These are phyloP conservation scores for Haematococcus lacustris DNA, from an alignment of 139 green algal genomes.

Conservation along the genomic window DNA sequence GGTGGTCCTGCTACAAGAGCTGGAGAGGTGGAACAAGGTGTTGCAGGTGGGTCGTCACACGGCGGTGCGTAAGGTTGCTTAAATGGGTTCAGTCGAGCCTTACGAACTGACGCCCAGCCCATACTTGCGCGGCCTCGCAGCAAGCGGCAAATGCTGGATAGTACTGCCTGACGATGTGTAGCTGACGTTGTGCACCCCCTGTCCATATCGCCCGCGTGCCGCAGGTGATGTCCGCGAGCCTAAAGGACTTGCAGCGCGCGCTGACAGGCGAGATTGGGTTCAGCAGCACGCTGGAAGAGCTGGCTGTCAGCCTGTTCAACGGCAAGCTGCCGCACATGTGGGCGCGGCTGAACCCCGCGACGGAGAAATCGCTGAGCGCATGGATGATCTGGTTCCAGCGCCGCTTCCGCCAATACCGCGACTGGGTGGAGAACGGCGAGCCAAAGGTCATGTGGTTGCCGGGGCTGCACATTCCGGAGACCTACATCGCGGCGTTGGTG, in stretches of 20 bases:
- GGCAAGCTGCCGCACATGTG: slow-evolving; percentile 70
- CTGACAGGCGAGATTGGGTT: slow-evolving; percentile 80
- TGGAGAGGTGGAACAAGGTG: slow-evolving; percentile 2
- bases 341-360: slow-evolving; percentile 60
- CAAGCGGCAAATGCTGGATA: no score
- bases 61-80: no score
- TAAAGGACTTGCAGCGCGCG: slow-evolving; percentile 68
- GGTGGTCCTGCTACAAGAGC: slow-evolving; percentile 22
- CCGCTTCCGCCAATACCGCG: slow-evolving; percentile 57
- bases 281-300: slow-evolving; percentile 59
- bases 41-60: no score
- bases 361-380: slow-evolving; percentile 65
- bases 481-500: slow-evolving; percentile 78
- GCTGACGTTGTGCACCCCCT: no score
- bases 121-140: not conserved
- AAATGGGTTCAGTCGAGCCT: no score
- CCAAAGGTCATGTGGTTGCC: slow-evolving; percentile 78
- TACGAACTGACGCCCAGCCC: not conserved
- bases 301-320: slow-evolving; percentile 64
- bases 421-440: slow-evolving; percentile 71
- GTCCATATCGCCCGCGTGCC: no score
- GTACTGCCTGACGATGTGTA: no score
- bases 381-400: slow-evolving; percentile 80
- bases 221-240: slow-evolving; percentile 47
- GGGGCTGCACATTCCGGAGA: slow-evolving; percentile 78